Base-by-base conservation (phyloP, 345 rosid genomes). In the Lepidium didymum region DNA sequence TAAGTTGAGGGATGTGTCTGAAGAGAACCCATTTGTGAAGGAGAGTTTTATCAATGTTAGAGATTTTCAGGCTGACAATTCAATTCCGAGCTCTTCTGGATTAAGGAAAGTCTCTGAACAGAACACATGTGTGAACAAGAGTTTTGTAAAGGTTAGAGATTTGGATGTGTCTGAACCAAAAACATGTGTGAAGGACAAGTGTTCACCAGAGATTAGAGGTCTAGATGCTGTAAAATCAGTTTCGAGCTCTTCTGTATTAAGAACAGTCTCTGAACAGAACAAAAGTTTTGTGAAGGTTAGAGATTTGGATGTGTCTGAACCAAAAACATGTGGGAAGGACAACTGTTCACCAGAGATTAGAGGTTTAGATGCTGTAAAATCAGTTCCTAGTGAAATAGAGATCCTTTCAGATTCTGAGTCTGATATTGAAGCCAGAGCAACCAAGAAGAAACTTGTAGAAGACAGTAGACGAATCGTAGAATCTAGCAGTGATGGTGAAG, bases 361-460 rank as follows among this genome's bases (percentile, higher is more conserved):
- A 56, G 21, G 31, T 47, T 15, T 56, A 51, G 38, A 10, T 47
- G 35, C n/a, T 0, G 58, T 16, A 13, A 37, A 53, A 18, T 13
- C 53, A 43, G 45, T 36, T 44, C 36, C 43, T 53, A 31, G 3
- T 15, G 46, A 25, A 0, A 19, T 75, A n/a, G 60, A 67, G 42
- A 74, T 75, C 11, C 45, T 62, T 46, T 75, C 74, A 75, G 69
- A 68, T 68, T 75, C 74, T 38, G 78, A 47, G 12, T 62, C 74
- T 55, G 74, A 62, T 38, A 60, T 0, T 7, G 16, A 55, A 60
- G 43, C 5, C 31, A 74, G 46, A 46, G 59, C 7, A 55, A 46
- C 52, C 8, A 60, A 40, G 53, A 53, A 45, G 57, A 68, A 29
- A 46, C 62, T 46, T 38, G 52, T 44, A 19, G 56, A 45, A 0